Base-by-base conservation (phyloP, 768 basidiomycete species). In the Suillus brevipes region DNA sequence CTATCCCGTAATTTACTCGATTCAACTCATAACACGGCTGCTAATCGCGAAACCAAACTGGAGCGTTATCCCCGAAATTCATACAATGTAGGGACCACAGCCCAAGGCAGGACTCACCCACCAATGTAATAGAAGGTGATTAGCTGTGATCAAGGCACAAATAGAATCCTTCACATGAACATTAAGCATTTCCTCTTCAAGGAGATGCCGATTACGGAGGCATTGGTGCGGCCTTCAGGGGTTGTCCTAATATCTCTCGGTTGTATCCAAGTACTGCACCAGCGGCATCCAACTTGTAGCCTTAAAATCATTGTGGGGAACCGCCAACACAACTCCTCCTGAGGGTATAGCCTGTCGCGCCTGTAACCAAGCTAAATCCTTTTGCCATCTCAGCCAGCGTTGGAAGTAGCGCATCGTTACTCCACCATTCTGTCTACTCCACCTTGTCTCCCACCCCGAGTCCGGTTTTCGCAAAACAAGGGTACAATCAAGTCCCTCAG, bases 141-240 rank as follows among this genome's bases (percentile, higher is more conserved):
- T 58, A 23, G 57, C 57, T 58, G 36, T 28, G 28, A 59, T 59
- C 58, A 59, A 59, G 58, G 40, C 28, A 59, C 58, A 42, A 37
- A 42, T 59, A 42, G 58, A 59, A 59, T 25, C 38, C n/a, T n/a
- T n/a, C n/a, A n/a, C 34, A 53, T 20, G 52, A 53, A 31, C 52
- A 9, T 53, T 53, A 31, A 55, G 20, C 34, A 55, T 55, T 55
- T 55, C 34, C 53, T 34, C 53, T 58, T 40, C 37, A 9, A 58
- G 36, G 23, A 23, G 5, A 58, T 58, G 37, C 23, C 37, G 38
- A 36, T 55, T 55, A 55, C 20, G 53, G 53, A 55, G 53, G 20
- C 25, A 40, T 28, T 23, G 58, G 58, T 59, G 58, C 38, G 40
- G 38, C 25, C 18, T 1, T 42, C 57, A 59, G 58, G 38, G 58